Evolutionary conservation across 148 eudicot genomes (phyloP), one percentile per base, ranked within the genome.

Genomic region (Persicaria maculosa): DNA sequence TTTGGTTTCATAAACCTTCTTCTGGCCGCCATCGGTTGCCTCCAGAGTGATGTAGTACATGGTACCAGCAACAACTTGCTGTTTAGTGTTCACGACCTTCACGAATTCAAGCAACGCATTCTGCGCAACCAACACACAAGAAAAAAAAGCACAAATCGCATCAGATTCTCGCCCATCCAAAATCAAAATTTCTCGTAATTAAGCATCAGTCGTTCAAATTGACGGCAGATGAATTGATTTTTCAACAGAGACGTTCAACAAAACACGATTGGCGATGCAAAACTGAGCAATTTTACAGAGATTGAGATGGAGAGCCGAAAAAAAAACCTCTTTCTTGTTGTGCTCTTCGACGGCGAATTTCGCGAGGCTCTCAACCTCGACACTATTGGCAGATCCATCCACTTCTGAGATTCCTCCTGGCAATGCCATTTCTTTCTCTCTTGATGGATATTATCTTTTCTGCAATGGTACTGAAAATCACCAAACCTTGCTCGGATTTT

Each of bases 31-130:
- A 62, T 88, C 92, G 4, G 4, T 77, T 50, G 79, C 90, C 81
- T 88, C 89, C 7, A 88, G 75, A 19, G 89, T 88, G 14, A 88
- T 80, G 70, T 86, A 81, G 80, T 86, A 81, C 20, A 84, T 71
- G 9, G 79, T 88, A n/a, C 92, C 92, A 62, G 88, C 75, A 53
- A 88, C 92, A 70, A 84, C 85, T 78, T 88, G 92, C 72, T 84
- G 76, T 74, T 81, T 88, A 2, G 83, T 78, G 9, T 77, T 88
- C 47, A 88, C 83, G 50, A 88, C 89, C 81, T 74, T 88, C 3
- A 53, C 72, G 45, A 86, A 84, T 72, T 83, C 81, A 5, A 88
- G 83, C 80, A 83, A 62, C 4, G 86, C 77, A 83, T 88, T 88
- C 92, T 88, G 80, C 68, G 7, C 9, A 75, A 22, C 20, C 40